These are phyloP conservation scores for Xerocomus amazonicus DNA, from an alignment of 1,284 basidiomycete species.

Conservation along the genomic window DNA sequence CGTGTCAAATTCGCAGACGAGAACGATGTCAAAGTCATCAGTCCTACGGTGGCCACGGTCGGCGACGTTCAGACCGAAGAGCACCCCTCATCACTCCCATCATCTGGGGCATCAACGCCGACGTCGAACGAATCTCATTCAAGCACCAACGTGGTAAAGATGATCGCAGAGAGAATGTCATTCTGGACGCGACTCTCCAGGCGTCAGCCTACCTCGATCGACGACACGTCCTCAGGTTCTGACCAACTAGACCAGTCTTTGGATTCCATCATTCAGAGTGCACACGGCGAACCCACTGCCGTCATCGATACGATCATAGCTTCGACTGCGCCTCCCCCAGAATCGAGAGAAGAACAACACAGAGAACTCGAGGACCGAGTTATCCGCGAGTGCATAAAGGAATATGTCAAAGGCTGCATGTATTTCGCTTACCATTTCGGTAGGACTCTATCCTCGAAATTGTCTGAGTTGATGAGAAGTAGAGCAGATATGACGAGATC, in stretches of 20 bases:
- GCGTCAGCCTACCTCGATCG: constrained; percentile 31
- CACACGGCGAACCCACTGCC: constrained; percentile 45
- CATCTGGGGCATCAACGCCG: constrained; percentile 55
- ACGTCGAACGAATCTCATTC: constrained; percentile 47
- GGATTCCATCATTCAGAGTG: constrained; percentile 50
- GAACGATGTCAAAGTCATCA: constrained; percentile 41
- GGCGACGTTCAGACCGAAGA: constrained; percentile 12
- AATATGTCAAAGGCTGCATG: constrained; percentile 76
- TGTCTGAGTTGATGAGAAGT: constrained; percentile 1
- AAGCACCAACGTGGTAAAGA: constrained; percentile 54
- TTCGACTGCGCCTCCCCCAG: constrained; percentile 55
- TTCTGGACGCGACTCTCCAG: constrained; percentile 64
- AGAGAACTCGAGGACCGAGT: constrained; percentile 75
- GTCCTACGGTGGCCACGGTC: constrained; percentile 29
- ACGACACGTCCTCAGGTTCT: constrained; percentile 14
- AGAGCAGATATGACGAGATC: constrained; percentile 70
- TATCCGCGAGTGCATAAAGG: constrained; percentile 64
- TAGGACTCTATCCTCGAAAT: constrained; percentile 29
- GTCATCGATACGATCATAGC: constrained; percentile 54
- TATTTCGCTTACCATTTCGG: constrained; percentile 79
- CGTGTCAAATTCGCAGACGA: constrained; percentile 49
- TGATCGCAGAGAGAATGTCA: constrained; percentile 60
- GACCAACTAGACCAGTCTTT: constrained; percentile 39
- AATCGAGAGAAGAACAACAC: constrained; percentile 59
- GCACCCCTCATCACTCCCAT: constrained; percentile 38